Evolutionary conservation across 345 rosid genomes (phyloP).

Genomic region (Linum tenue): DNA sequence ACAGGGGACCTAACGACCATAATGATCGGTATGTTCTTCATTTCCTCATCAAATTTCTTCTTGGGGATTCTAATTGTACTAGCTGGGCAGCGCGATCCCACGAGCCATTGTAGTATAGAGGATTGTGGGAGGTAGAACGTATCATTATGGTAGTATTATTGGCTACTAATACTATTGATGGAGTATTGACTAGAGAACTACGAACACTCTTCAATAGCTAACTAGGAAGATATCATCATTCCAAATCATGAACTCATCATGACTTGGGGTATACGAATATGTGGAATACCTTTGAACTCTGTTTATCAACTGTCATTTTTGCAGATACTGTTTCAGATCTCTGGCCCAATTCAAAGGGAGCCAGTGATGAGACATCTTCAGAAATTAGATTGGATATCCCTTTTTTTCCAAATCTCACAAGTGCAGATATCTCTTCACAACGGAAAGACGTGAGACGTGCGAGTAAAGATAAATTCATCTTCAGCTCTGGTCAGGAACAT

Average conservation of each 20-base stretch:
- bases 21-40: too few species aligned
- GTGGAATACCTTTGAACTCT: not conserved
- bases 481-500: constrained; percentile 21
- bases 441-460: constrained; percentile 44
- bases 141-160: too few species aligned
- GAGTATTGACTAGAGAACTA: too few species aligned
- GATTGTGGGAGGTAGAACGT: too few species aligned
- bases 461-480: constrained; percentile 49
- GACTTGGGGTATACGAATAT: not conserved
- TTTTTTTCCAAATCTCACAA: constrained; percentile 21
- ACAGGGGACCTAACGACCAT: too few species aligned
- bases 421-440: constrained; percentile 8
- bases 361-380: not conserved
- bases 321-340: not conserved
- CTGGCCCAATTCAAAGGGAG: constrained; percentile 5
- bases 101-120: too few species aligned
- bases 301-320: not conserved
- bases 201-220: too few species aligned
- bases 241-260: not conserved
- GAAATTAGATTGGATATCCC: constrained; percentile 29
- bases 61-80: too few species aligned
- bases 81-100: too few species aligned
- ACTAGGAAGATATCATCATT: too few species aligned
- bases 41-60: too few species aligned
- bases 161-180: too few species aligned